Conservation (phyloP, 2,329 filamentous ascomycete species). For the Metarhizium humberi region DNA sequence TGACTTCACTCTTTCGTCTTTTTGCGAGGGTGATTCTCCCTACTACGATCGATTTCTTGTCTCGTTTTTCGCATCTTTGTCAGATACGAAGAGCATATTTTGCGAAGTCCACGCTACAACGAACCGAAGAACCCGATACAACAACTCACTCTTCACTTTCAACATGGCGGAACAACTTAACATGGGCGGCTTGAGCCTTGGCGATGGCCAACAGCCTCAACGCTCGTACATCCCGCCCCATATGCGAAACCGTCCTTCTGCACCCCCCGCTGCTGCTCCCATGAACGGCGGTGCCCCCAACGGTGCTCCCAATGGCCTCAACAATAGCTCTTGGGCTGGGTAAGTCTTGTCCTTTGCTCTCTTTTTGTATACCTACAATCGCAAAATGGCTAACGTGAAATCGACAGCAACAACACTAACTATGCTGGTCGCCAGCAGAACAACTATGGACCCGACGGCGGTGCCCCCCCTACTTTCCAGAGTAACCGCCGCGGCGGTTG, state of each 20-base stretch:
- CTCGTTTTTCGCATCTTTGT: neutral
- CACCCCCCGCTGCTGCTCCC: constrained; percentile 11
- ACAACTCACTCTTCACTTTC: constrained; percentile 14
- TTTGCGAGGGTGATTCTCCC: constrained; percentile 20
- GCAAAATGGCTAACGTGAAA: neutral
- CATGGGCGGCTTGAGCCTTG: constrained; percentile 66
- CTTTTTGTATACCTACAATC: neutral
- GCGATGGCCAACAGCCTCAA: constrained; percentile 23
- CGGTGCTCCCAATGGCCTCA: constrained; percentile 19
- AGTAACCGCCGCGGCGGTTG: constrained; percentile 24
- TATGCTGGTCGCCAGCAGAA: constrained; percentile 20
- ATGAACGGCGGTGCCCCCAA: constrained; percentile 10
- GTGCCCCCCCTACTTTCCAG: constrained; percentile 10
- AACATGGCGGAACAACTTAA: constrained; percentile 79
- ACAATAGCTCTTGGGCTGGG: constrained; percentile 47
- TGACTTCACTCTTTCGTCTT: constrained; percentile 16
- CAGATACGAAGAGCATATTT: neutral
- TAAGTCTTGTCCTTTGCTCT: constrained; percentile 21
- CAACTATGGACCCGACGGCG: constrained; percentile 18
- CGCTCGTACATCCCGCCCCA: constrained; percentile 83
- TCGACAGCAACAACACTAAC: constrained; percentile 5
- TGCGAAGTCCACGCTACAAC: neutral
- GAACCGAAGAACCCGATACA: neutral
- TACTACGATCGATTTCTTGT: constrained; percentile 8
- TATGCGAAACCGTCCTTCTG: constrained; percentile 50